Conservation (phyloP, 805 yeast species). For the Teunomyces cretensis region DNA sequence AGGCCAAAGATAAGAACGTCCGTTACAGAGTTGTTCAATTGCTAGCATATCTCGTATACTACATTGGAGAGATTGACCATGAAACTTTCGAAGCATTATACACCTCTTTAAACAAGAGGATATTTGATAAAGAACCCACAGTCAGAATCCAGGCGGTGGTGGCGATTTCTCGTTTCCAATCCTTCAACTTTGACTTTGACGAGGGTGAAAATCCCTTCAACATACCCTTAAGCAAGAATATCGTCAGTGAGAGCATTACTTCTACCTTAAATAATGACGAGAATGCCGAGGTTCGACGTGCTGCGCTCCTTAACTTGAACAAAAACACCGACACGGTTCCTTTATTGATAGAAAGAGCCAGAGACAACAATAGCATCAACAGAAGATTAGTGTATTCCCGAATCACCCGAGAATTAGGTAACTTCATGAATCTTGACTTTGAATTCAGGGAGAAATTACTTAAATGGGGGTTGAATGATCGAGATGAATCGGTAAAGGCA, state of each 20-base stretch:
- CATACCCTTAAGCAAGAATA: conserved; percentile 11
- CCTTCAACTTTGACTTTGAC: conserved; percentile 31
- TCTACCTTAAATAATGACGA: conserved; percentile 70
- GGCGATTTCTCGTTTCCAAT: conserved; percentile 76
- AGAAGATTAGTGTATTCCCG: conserved; percentile 72
- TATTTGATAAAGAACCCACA: conserved; percentile 71
- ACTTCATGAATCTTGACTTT: conserved; percentile 50
- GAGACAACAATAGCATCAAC: conserved; percentile 72
- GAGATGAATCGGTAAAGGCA: conserved; percentile 69
- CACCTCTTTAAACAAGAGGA: conserved; percentile 58
- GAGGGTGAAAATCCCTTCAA: conserved; percentile 25
- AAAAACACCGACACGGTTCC: conserved; percentile 55
- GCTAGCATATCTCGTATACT: conserved; percentile 66
- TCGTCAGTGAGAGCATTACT: conserved; percentile 8
- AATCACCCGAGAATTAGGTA: conserved; percentile 65
- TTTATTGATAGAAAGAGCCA: conserved; percentile 71
- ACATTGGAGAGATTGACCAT: conserved; percentile 73
- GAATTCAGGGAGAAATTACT: conserved; percentile 64
- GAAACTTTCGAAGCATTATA: conserved; percentile 64
- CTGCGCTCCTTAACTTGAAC: conserved; percentile 70
- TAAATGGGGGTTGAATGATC: conserved; percentile 83
- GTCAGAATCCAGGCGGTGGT: conserved; percentile 85
- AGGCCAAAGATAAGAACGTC: conserved; percentile 73
- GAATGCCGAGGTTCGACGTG: conserved; percentile 85
- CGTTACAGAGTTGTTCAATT: conserved; percentile 79